These are phyloP conservation scores for Betula pendula DNA, from an alignment of 306 rosid species.

Conservation along the genomic window DNA sequence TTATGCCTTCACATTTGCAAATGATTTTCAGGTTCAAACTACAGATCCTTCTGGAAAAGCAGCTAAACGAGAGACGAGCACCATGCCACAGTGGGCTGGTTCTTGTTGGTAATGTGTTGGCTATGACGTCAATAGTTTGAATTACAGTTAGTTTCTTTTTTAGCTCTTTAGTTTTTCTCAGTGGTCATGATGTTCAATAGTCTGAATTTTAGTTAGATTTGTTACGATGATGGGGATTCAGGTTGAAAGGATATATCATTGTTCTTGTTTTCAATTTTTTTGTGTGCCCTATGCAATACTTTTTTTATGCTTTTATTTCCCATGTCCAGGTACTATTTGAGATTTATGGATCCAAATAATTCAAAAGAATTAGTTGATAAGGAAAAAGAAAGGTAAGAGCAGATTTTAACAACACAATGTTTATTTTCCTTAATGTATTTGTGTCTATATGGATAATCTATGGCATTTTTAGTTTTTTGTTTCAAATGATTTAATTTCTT, in stretches of 20 bases:
- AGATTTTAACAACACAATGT: conserved; percentile 18
- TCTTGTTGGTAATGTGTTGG: conserved; percentile 80
- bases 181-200: neutral
- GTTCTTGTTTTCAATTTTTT: neutral
- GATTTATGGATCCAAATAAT: conserved; percentile 95
- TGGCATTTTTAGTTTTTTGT: conserved; percentile 3
- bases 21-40: conserved; percentile 56
- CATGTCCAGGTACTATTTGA: conserved; percentile 81
- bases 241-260: neutral
- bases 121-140: conserved; percentile 22
- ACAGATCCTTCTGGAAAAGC: conserved; percentile 77
- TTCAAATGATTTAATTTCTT: conserved; percentile 13
- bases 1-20: neutral
- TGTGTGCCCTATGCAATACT: neutral
- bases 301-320: neutral
- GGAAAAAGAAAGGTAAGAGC: conserved; percentile 66
- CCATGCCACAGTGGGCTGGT: conserved; percentile 99
- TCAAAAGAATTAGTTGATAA: conserved; percentile 71
- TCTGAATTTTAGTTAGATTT: neutral
- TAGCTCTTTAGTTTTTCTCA: neutral
- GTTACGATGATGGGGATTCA: neutral
- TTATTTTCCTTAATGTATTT: conserved; percentile 19
- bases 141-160: conserved; percentile 8
- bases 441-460: conserved; percentile 4
- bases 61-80: conserved; percentile 85